Percentiles rank a stretch among this genome's conserved stretches.
phyloP scores from a whole-genome alignment of 176 grass and related monocot genomes.

The Eragrostis curvula region DNA sequence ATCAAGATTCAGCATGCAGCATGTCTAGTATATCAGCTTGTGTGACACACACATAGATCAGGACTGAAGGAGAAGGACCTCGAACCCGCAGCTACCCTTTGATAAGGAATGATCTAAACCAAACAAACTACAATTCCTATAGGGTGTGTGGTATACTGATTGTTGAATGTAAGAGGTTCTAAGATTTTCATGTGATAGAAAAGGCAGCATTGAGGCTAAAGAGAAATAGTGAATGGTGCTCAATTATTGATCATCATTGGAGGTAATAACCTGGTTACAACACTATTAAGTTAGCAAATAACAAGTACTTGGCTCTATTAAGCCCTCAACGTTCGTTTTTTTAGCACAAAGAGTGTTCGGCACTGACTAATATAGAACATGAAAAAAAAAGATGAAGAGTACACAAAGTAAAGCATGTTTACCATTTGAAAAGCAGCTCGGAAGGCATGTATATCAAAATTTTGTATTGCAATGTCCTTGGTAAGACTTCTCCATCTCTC shows the following conservation, averaged over 20 bases:
- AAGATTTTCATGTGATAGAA: background rate
- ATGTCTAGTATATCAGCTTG: conserved; percentile 12
- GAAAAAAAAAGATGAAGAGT: background rate
- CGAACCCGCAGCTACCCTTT: background rate
- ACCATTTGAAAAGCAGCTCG: conserved; percentile 94
- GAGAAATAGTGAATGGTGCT: conserved; percentile 1
- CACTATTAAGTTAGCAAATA: background rate
- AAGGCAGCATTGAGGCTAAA: background rate
- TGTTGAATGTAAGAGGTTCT: background rate
- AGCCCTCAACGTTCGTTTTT: background rate
- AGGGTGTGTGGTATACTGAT: no score
- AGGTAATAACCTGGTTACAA: background rate
- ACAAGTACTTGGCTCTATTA: background rate
- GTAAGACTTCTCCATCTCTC: conserved; percentile 93
- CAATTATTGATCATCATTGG: background rate
- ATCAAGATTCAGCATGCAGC: background rate
- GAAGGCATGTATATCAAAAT: conserved; percentile 92
- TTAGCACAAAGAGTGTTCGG: background rate
- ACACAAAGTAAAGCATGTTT: conserved; percentile 33
- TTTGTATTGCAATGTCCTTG: conserved; percentile 70
- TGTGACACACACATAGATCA: background rate
- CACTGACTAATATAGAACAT: background rate
- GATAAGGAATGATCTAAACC: no score
- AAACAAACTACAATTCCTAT: no score
- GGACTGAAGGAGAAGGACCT: no score